These are phyloP conservation scores for Aspergillus panamensis DNA, from an alignment of 495 filamentous ascomycete genomes.

Conservation along the genomic window DNA sequence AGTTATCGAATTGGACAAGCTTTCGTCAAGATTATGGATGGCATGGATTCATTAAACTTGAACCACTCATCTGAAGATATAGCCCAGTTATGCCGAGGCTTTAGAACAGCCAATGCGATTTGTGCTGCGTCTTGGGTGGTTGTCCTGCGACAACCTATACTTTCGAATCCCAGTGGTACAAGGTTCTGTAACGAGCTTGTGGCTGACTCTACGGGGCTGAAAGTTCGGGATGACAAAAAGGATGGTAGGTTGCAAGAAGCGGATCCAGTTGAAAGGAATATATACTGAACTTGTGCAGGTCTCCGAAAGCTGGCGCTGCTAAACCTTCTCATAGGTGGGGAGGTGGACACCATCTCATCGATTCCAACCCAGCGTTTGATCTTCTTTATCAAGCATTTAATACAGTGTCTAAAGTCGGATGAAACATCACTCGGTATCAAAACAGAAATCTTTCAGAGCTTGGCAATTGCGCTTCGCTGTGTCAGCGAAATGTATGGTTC, in stretches of 20 bases:
- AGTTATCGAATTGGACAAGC: constrained; percentile 41
- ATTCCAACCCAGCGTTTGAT: constrained; percentile 78
- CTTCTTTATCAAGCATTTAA: constrained; percentile 75
- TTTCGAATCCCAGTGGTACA: constrained; percentile 37
- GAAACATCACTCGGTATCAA: constrained; percentile 36
- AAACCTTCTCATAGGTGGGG: constrained; percentile 53
- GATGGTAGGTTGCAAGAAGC: constrained; percentile 35
- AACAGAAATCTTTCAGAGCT: constrained; percentile 56
- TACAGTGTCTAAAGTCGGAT: constrained; percentile 62
- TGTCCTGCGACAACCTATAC: constrained; percentile 32
- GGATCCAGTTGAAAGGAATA: not conserved
- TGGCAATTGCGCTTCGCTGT: constrained; percentile 63
- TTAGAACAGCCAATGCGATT: constrained; percentile 38
- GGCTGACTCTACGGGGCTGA: constrained; percentile 55
- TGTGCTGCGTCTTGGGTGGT: constrained; percentile 41
- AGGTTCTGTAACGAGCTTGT: constrained; percentile 56
- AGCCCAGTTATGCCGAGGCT: constrained; percentile 34
- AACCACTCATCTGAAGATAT: constrained; percentile 34
- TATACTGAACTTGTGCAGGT: constrained; percentile 34
- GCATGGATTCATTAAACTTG: constrained; percentile 23
- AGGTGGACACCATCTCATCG: constrained; percentile 46
- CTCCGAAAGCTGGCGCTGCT: constrained; percentile 54
- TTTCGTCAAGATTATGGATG: constrained; percentile 41
- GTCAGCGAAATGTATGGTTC: constrained; percentile 77
- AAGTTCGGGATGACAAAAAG: constrained; percentile 34